These are phyloP conservation scores for Hibiscus mutabilis DNA, from an alignment of 345 rosid genomes.

Conservation along the genomic window DNA sequence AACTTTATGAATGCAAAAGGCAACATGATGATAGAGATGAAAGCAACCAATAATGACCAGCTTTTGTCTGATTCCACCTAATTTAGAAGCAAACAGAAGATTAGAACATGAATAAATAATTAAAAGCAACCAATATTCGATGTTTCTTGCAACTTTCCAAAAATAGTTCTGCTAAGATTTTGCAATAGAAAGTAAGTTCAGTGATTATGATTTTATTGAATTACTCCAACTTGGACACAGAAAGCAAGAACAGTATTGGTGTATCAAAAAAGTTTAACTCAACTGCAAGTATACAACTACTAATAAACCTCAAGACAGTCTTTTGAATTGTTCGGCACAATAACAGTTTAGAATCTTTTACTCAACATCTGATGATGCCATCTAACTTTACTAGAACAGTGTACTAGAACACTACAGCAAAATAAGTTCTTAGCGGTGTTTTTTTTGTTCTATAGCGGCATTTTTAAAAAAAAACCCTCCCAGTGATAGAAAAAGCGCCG, in stretches of 20 bases:
- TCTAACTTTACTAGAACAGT: background rate
- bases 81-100: background rate
- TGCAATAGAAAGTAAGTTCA: background rate
- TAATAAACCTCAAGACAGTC: background rate
- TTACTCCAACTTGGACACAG: constrained; percentile 3
- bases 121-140: background rate
- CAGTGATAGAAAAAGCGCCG: no score
- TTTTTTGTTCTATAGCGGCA: no score
- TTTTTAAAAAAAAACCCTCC: no score
- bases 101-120: background rate
- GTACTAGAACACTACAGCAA: no score
- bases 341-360: background rate
- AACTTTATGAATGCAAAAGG: constrained; percentile 1
- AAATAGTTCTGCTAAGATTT: background rate
- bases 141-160: background rate
- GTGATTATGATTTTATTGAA: background rate
- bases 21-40: background rate
- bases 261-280: background rate
- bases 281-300: background rate
- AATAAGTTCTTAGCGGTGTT: no score
- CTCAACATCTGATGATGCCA: background rate
- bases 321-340: background rate
- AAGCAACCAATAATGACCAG: background rate
- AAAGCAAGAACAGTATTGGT: background rate
- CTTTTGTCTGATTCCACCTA: constrained; percentile 1